Base-by-base conservation (phyloP, 768 basidiomycete genomes). In the Mycena pura region DNA sequence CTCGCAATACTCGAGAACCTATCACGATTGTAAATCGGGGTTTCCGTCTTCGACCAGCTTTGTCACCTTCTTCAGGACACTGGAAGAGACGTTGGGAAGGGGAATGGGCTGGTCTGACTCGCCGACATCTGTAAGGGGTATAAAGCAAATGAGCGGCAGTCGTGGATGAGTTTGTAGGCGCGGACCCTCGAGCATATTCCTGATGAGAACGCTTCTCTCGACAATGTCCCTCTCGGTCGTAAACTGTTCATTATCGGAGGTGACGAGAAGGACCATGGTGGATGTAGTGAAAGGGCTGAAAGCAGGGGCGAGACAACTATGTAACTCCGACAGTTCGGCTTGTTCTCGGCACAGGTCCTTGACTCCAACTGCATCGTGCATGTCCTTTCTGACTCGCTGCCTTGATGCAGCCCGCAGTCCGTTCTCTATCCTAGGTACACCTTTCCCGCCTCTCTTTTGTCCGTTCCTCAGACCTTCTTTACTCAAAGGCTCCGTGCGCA, bases 1-100 rank as follows among this genome's bases (percentile, higher is more conserved):
- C 72, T 98, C 96, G 85, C 97, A 99, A 84, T 97, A 99, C 74
- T 99, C 96, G 28, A 99, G 83, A 62, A 99, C 96, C 94, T 99
- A 6, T 36, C 28, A 21, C 11, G 36, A 22, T 43, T 32, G 54
- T 46, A 31, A 63, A 47, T 62, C 48, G 41, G 5, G 24, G 13
- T 24, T 19, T 47, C 38, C 27, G 54, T 56, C 14, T 10, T 47
- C 19, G 31, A 17, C 24, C 34, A 27, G 28, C n/a, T 5, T n/a
- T 68, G 76, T 52, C 43, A 90, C 95, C 90, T 96, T 96, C 82
- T 93, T 95, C 77, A 96, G 77, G 10, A 96, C 95, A 67, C 89
- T 90, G 3, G 94, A 93, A 5, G 93, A 92, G 19, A 96, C 95
- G 73, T 96, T 97, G 57, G 95, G 95, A 10, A 97, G 79, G 57